phyloP scores from a whole-genome alignment of 148 eudicot species.

The Rheum nobile region DNA sequence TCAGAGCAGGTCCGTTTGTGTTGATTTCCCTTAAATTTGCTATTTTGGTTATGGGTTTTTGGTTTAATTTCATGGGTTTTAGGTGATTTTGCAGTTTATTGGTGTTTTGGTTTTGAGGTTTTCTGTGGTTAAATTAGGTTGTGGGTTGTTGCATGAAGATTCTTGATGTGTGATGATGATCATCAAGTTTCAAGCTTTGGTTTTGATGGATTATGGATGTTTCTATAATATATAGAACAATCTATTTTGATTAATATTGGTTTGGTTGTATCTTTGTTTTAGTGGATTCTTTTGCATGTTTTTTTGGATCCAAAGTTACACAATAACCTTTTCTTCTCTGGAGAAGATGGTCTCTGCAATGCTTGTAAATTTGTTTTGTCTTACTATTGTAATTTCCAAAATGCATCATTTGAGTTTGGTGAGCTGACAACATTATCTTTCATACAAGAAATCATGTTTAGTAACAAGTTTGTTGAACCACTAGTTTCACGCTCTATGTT shows the following conservation, averaged over 20 bases:
- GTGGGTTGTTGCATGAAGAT: not conserved
- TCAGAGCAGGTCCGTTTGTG: conserved; percentile 65
- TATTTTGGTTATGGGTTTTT: too few relatives aligned
- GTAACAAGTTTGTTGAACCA: not conserved
- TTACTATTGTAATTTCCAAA: not conserved
- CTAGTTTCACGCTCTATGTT: not conserved
- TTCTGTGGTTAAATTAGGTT: not conserved
- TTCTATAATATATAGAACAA: not conserved
- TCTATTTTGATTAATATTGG: not conserved
- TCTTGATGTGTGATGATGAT: too few relatives aligned
- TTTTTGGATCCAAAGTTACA: too few relatives aligned
- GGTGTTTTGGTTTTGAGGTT: not conserved
- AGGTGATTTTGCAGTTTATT: not conserved
- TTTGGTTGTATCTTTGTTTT: not conserved
- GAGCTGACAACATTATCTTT: not conserved
- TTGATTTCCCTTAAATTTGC: too few relatives aligned
- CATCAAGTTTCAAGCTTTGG: too few relatives aligned
- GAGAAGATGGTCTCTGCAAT: not conserved
- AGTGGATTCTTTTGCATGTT: not conserved
- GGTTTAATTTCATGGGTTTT: too few relatives aligned
- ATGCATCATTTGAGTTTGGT: not conserved
- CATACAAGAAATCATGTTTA: not conserved
- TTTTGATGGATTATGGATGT: not conserved
- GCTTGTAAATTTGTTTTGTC: not conserved
- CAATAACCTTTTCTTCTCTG: not conserved